phyloP scores from a whole-genome alignment of 2,329 filamentous ascomycete species.

The Exophiala lecanii-corni region DNA sequence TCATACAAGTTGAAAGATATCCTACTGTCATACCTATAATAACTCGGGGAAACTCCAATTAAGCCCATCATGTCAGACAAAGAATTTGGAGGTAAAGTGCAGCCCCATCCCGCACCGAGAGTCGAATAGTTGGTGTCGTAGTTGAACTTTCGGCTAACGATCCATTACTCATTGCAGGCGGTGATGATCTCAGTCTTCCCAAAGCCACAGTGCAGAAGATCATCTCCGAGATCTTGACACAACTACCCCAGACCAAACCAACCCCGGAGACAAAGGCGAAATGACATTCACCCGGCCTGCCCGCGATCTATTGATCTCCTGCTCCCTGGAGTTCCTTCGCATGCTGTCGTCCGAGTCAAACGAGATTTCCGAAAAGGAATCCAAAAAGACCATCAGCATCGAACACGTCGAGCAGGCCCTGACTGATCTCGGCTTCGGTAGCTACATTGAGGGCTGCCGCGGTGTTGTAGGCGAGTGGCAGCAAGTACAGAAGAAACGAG shows the following conservation, averaged over 20 bases:
- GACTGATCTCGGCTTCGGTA: constrained; percentile 83
- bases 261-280: constrained; percentile 32
- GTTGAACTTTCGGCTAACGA: constrained; percentile 7
- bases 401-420: constrained; percentile 96
- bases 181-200: constrained; percentile 57
- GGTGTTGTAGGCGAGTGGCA: constrained; percentile 89
- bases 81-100: constrained; percentile 41
- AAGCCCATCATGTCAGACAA: constrained; percentile 51
- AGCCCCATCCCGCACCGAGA: neutral
- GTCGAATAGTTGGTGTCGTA: neutral
- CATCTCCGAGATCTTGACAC: constrained; percentile 83
- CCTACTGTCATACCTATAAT: neutral
- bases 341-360: constrained; percentile 98
- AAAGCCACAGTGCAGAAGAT: constrained; percentile 74
- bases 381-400: constrained; percentile 98
- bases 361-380: constrained; percentile 97
- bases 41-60: neutral
- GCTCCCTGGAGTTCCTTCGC: constrained; percentile 98
- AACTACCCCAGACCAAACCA: constrained; percentile 49
- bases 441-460: constrained; percentile 83
- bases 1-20: neutral
- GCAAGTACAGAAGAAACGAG: constrained; percentile 76
- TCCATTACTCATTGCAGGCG: constrained; percentile 35
- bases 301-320: constrained; percentile 92
- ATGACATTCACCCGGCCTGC: constrained; percentile 80